These are phyloP conservation scores for Alternaria triticina DNA, from an alignment of 2,329 filamentous ascomycete genomes.

Conservation along the genomic window DNA sequence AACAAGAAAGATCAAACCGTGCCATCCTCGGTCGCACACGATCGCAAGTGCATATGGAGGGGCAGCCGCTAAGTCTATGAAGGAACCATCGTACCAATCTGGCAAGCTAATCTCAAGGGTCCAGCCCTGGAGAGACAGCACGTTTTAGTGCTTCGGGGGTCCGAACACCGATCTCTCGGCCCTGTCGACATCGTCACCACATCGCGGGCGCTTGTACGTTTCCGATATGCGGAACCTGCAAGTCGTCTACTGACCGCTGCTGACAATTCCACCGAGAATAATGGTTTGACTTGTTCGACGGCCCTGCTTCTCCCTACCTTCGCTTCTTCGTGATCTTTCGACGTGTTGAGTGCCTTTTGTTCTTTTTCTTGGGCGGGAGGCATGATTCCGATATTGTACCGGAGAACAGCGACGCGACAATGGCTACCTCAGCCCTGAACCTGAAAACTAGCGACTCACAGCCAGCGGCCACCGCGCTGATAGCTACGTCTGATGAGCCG, in stretches of 20 bases:
- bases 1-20: background rate
- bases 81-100: conserved; percentile 9
- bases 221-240: conserved; percentile 27
- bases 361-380: conserved; percentile 13
- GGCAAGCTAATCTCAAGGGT: conserved; percentile 1
- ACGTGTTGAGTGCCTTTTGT: background rate
- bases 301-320: background rate
- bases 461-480: conserved; percentile 32
- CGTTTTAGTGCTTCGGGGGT: background rate
- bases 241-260: background rate
- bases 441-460: conserved; percentile 36
- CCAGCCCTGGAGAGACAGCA: background rate
- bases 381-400: conserved; percentile 25
- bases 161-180: conserved; percentile 34
- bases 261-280: conserved; percentile 1
- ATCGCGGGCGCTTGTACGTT: conserved; percentile 42
- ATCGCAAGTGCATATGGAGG: conserved; percentile 13
- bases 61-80: conserved; percentile 19
- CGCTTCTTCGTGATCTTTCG: background rate
- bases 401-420: conserved; percentile 25
- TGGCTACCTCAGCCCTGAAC: conserved; percentile 47
- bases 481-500: conserved; percentile 36
- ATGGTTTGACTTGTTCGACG: background rate
- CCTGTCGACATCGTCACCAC: conserved; percentile 41
- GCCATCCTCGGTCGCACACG: conserved; percentile 4